Base-by-base conservation (phyloP, 2,329 filamentous ascomycete species). In the Kalmusia sp. region DNA sequence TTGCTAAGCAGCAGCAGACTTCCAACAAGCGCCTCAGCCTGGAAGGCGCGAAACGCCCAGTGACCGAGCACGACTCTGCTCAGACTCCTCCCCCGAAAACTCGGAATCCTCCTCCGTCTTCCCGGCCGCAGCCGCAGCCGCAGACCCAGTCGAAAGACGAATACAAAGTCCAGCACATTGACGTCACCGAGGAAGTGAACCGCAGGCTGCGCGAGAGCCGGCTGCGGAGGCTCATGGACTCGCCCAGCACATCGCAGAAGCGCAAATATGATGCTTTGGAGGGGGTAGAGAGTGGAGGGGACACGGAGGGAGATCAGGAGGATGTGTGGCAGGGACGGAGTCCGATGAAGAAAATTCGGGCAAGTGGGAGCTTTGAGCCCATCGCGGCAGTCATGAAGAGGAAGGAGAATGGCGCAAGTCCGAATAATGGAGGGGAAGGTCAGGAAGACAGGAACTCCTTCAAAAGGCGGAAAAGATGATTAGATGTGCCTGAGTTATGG, bases 131-230 rank as follows among this genome's bases (percentile, higher is more conserved):
- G 11, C 43, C 6, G 14, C 47, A 31, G 21, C 59, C 51, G 6
- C 58, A 56, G 27, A 52, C 56, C 39, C 65, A 61, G 33, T 35
- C 40, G 21, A 57, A 63, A 33, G 51, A 54, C 4, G 47, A 52
- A 11, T 70, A 70, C 31, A 48, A 63, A 15, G 61, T 65, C 27
- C 54, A 65, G 35, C 67, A 68, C 34, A 57, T 71, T 22, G 68
- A 73, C 45, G 60, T 73, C 30, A 70, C 67, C 34, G 68, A 69
- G 19, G 70, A 73, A 51, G 70, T 73, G 25, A 68, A 70, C 19
- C 57, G 63, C 17, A 56, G 70, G 3, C 49, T 73, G 28, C 65
- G 61, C 19, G 67, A 70, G 43, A 69, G 60, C 39, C 61, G 69
- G 27, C 40, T 72, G 44, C 63, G 67, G 14, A 63, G 68, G 30